Evolutionary conservation across 2,329 filamentous ascomycete genomes (phyloP).

Genomic region (Hymenoscyphus salicellus): DNA sequence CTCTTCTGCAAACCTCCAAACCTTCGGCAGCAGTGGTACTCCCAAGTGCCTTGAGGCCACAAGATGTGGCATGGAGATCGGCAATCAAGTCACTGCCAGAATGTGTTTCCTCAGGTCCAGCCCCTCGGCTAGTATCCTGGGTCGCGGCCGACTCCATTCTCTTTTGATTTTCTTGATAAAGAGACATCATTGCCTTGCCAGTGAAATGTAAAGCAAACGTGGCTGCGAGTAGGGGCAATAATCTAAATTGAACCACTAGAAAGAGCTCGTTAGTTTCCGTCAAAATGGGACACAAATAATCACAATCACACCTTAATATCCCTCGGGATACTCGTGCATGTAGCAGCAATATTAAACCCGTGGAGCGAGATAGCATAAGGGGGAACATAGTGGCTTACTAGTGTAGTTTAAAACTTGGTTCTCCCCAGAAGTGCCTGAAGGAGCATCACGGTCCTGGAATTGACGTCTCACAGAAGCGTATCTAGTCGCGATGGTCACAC

Average conservation of each 20-base stretch:
- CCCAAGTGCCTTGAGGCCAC: constrained; percentile 70
- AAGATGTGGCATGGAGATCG: constrained; percentile 73
- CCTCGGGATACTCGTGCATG: too few relatives aligned
- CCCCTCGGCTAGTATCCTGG: constrained; percentile 49
- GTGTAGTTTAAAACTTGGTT: constrained; percentile 78
- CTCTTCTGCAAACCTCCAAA: constrained; percentile 69
- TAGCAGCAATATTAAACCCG: too few relatives aligned
- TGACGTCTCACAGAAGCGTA: constrained; percentile 74
- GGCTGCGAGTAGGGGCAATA: constrained; percentile 68
- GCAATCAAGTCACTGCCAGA: constrained; percentile 66
- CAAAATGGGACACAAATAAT: too few relatives aligned
- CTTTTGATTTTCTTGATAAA: constrained; percentile 71
- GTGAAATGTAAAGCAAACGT: constrained; percentile 80
- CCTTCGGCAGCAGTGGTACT: constrained; percentile 72
- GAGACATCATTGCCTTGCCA: constrained; percentile 69
- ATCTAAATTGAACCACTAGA: constrained; percentile 65
- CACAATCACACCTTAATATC: too few relatives aligned
- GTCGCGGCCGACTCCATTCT: constrained; percentile 51
- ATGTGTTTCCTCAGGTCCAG: constrained; percentile 65
- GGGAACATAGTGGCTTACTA: constrained; percentile 35
- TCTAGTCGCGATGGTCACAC: constrained; percentile 73
- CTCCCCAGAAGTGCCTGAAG: constrained; percentile 56
- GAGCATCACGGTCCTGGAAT: constrained; percentile 71
- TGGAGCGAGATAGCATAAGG: too few relatives aligned
- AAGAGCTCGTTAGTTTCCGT: background rate